Conservation (phyloP, 148 eudicot species). For the Vaccinium darrowii region DNA sequence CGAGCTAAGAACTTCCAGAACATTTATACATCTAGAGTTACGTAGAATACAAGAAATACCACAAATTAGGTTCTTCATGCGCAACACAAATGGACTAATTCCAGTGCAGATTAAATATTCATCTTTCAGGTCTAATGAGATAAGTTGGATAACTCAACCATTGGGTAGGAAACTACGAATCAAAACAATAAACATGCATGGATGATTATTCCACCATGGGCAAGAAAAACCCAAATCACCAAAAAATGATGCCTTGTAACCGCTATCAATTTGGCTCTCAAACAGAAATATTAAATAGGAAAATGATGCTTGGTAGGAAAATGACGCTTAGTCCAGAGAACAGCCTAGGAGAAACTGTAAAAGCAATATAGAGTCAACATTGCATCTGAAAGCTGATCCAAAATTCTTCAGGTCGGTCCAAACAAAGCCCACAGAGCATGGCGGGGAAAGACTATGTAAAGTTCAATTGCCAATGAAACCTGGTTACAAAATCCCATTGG, state of each 20-base stretch:
- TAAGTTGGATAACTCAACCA: not conserved
- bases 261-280: not conserved
- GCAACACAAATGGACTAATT: not conserved
- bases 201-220: conserved; percentile 22
- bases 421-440: not conserved
- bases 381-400: conserved; percentile 5
- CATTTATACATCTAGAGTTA: not conserved
- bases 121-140: not conserved
- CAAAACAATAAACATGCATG: not conserved
- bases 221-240: not conserved
- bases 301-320: not conserved
- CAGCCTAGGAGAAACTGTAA: not conserved
- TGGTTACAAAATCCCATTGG: not conserved
- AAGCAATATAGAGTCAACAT: not conserved
- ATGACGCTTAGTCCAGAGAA: not conserved
- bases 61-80: not conserved
- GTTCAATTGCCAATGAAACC: not conserved
- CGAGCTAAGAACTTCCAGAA: not conserved
- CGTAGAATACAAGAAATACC: not conserved
- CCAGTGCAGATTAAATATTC: not conserved
- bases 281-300: not conserved
- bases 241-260: not conserved
- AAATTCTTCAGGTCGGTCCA: not conserved
- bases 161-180: not conserved
- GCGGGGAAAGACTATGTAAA: not conserved